Percentiles rank a stretch among this genome's conserved stretches.
These are phyloP conservation scores for Quercus ilex DNA, from an alignment of 306 rosid genomes.

Conservation along the genomic window DNA sequence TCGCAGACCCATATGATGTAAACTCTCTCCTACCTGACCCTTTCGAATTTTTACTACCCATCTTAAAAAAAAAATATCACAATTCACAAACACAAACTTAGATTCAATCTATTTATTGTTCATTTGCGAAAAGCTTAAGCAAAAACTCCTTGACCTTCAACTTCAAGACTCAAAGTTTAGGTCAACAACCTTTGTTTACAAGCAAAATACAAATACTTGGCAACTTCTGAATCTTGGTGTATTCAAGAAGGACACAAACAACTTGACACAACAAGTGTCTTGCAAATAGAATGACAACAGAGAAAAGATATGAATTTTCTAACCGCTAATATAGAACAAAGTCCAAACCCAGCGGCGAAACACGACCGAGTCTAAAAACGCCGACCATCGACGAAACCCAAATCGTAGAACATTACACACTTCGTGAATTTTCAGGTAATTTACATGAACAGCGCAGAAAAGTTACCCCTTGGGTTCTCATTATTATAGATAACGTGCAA, in stretches of 20 bases:
- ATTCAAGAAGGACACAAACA: no score
- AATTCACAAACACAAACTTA: background rate
- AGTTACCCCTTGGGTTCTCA: background rate
- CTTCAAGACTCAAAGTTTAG: no score
- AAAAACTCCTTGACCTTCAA: no score
- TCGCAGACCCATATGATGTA: conserved; percentile 31
- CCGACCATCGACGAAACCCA: background rate
- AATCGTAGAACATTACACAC: background rate
- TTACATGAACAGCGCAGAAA: background rate
- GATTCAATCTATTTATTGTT: no score
- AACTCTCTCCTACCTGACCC: conserved; percentile 31
- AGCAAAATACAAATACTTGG: no score
- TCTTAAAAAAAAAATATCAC: background rate
- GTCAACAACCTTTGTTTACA: no score
- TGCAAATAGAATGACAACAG: background rate
- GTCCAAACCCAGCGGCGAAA: background rate
- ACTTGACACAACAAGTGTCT: background rate
- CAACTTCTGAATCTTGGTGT: no score
- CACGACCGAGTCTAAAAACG: background rate
- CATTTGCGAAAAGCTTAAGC: no score
- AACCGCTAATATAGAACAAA: background rate
- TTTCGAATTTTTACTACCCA: conserved; percentile 67
- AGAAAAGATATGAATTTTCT: conserved; percentile 18
- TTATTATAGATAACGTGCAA: background rate
- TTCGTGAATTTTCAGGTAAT: background rate